Evolutionary conservation across 1,139 yeast species (phyloP).

Genomic region (Spathaspora sp.): DNA sequence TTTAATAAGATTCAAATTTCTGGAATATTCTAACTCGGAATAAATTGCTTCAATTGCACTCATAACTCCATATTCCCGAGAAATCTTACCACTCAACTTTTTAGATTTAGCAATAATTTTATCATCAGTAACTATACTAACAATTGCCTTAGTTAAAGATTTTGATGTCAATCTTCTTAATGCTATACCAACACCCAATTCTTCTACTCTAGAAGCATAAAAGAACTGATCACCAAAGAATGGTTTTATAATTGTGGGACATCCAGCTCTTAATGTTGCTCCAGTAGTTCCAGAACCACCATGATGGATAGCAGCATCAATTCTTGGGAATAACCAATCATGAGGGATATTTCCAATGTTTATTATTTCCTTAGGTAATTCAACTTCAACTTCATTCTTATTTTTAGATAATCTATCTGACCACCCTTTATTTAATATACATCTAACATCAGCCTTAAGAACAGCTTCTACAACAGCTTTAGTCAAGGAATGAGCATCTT

Average conservation of each 20-base stretch:
- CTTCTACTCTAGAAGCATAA: constrained; percentile 84
- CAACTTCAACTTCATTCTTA: constrained; percentile 40
- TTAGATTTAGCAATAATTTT: constrained; percentile 68
- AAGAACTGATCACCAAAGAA: constrained; percentile 96
- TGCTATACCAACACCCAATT: constrained; percentile 82
- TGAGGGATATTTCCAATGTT: constrained; percentile 80
- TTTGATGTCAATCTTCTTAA: constrained; percentile 66
- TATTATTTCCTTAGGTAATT: constrained; percentile 67
- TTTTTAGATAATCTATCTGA: constrained; percentile 60
- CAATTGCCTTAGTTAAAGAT: constrained; percentile 64
- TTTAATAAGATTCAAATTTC: constrained; percentile 34
- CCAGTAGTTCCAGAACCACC: constrained; percentile 99
- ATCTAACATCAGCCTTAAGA: constrained; percentile 72
- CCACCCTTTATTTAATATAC: constrained; percentile 94
- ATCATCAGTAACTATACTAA: constrained; percentile 63
- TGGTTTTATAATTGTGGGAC: constrained; percentile 89
- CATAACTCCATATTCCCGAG: constrained; percentile 74
- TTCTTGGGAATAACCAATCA: constrained; percentile 87
- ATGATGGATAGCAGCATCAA: constrained; percentile 95
- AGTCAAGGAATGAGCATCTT: constrained; percentile 76
- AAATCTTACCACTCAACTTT: constrained; percentile 58
- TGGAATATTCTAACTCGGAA: constrained; percentile 76
- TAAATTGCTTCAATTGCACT: constrained; percentile 73
- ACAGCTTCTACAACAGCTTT: constrained; percentile 79
- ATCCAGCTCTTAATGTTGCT: constrained; percentile 80